phyloP scores from a whole-genome alignment of 2,329 filamentous ascomycete species.

The Orbilia ellipsospora region DNA sequence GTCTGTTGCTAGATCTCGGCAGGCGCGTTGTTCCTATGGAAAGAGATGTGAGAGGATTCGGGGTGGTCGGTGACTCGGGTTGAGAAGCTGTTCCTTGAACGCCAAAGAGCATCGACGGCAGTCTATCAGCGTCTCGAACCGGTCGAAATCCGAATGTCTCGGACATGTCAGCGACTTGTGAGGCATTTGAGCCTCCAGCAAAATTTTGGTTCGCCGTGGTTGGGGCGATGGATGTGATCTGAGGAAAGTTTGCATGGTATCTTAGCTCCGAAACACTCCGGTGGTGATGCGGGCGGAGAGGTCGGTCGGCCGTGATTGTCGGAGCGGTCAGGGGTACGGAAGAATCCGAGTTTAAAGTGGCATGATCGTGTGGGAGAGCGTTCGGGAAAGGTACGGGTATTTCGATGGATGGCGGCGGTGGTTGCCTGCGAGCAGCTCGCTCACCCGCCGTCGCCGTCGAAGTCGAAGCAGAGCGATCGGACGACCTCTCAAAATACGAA shows the following conservation, averaged over 20 bases:
- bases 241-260: constrained; percentile 67
- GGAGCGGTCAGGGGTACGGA: constrained; percentile 49
- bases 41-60: constrained; percentile 72
- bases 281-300: constrained; percentile 60
- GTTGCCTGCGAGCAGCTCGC: constrained; percentile 74
- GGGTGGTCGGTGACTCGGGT: constrained; percentile 89
- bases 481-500: constrained; percentile 61
- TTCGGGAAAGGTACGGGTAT: constrained; percentile 71
- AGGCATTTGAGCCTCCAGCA: constrained; percentile 73
- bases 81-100: constrained; percentile 77
- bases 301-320: constrained; percentile 40
- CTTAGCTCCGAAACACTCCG: constrained; percentile 61
- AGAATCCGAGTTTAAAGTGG: constrained; percentile 55
- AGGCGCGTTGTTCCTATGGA: constrained; percentile 58
- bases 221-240: constrained; percentile 72
- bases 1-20: constrained; percentile 69
- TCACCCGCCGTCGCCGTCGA: constrained; percentile 61
- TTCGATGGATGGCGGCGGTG: constrained; percentile 84
- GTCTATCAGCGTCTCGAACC: constrained; percentile 81
- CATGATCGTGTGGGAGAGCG: constrained; percentile 65
- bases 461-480: constrained; percentile 66
- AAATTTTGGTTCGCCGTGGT: constrained; percentile 65
- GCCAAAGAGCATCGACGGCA: constrained; percentile 77
- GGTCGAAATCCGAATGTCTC: constrained; percentile 80
- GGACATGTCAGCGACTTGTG: constrained; percentile 68